Conservation (phyloP, 371 early-diverging fungal genomes). For the Capniomyces stellatus region DNA sequence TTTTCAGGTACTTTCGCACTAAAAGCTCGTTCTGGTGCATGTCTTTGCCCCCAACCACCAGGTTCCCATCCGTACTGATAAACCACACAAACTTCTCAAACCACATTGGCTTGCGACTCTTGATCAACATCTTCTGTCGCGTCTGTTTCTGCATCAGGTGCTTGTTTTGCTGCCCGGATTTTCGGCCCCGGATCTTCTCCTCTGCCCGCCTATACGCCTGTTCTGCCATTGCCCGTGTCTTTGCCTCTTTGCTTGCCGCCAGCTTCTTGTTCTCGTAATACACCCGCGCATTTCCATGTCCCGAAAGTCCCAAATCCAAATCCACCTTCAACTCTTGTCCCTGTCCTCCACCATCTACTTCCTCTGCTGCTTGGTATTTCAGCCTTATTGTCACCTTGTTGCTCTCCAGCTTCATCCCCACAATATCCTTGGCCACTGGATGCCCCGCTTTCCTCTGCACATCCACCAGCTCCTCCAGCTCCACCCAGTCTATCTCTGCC, state of each 20-base stretch:
- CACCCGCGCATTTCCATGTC: slow-evolving; percentile 78
- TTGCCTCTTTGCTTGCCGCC: slow-evolving; percentile 70
- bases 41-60: slow-evolving; percentile 95
- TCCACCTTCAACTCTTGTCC: slow-evolving; percentile 33
- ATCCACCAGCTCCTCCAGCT: slow-evolving; percentile 64
- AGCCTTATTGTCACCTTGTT: slow-evolving; percentile 49
- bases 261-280: slow-evolving; percentile 74
- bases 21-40: slow-evolving; percentile 94
- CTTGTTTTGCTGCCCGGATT: slow-evolving; percentile 22
- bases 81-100: slow-evolving; percentile 99
- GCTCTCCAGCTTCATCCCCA: slow-evolving; percentile 43
- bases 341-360: slow-evolving; percentile 6
- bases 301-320: slow-evolving; percentile 69
- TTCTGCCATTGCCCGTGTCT: slow-evolving; percentile 64
- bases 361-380: slow-evolving; percentile 22
- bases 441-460: slow-evolving; percentile 64
- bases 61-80: slow-evolving; percentile 80
- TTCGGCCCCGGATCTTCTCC: slow-evolving; percentile 59
- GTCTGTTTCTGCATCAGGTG: slow-evolving; percentile 25
- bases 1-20: slow-evolving; percentile 66
- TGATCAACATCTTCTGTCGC: slow-evolving; percentile 35
- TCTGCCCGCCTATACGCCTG: slow-evolving; percentile 82
- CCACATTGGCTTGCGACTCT: slow-evolving; percentile 90
- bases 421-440: slow-evolving; percentile 59
- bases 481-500: slow-evolving; percentile 90